Conservation (phyloP, 1,284 basidiomycete genomes). For the Afroboletus lepidellus region DNA sequence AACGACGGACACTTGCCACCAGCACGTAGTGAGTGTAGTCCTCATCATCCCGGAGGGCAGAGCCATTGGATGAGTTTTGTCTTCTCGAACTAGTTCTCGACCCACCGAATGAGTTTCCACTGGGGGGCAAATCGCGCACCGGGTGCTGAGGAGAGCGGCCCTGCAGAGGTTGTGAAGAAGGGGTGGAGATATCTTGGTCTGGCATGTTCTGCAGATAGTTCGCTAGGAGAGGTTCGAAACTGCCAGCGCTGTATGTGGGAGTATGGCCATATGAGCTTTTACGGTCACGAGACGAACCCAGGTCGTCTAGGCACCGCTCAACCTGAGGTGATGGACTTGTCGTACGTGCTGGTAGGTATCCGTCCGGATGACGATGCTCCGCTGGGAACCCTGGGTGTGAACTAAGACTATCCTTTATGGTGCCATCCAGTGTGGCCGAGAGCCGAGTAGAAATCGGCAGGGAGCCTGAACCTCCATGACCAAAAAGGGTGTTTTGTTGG, state of each 20-base stretch:
- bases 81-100: constrained; percentile 45
- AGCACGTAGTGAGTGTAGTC: constrained; percentile 59
- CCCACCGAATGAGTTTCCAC: constrained; percentile 38
- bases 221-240: constrained; percentile 62
- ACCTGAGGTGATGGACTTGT: constrained; percentile 45
- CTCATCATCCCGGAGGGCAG: constrained; percentile 48
- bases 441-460: constrained; percentile 16
- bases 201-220: constrained; percentile 35
- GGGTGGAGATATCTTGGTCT: constrained; percentile 16
- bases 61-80: constrained; percentile 36
- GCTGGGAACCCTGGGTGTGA: constrained; percentile 52
- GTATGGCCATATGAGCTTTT: constrained; percentile 43
- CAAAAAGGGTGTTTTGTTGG: constrained; percentile 33
- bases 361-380: constrained; percentile 29
- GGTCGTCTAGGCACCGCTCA: constrained; percentile 32
- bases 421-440: constrained; percentile 25
- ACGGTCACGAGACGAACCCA: constrained; percentile 38
- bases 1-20: constrained; percentile 41
- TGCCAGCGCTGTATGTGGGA: constrained; percentile 54
- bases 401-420: constrained; percentile 40
- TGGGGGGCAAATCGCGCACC: constrained; percentile 25
- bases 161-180: constrained; percentile 25
- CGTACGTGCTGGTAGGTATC: constrained; percentile 46
- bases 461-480: constrained; percentile 37
- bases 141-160: constrained; percentile 35